Evolutionary conservation across 495 filamentous ascomycete species (phyloP), one percentile per base, ranked within the genome.

Genomic region (Neohortaea acidophila): DNA sequence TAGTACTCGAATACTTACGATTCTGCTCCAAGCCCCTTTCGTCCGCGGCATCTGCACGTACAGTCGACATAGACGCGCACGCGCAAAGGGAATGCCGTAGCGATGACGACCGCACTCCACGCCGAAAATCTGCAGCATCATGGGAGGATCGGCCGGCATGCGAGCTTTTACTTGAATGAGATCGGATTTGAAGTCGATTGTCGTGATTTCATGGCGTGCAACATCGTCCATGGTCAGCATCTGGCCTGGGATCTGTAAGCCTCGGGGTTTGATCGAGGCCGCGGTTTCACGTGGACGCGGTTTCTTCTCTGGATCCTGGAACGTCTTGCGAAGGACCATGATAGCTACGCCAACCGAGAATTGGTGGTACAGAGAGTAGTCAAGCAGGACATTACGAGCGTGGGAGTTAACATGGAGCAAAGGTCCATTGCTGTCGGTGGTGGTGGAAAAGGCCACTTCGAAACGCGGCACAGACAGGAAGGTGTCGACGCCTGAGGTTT

Each of bases 311-410:
- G 34, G 49, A 45, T 56, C 55, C 0, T 63, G 62, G 52, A 94
- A 81, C 4, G 84, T 81, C 41, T 77, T 74, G 37, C 69, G 67
- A 10, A 97, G 57, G 7, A 91, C 79, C 41, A 73, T 76, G 15
- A 68, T 57, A 20, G 91, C 91, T 33, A 96, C 70, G 9, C 79
- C 80, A 20, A 87, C 65, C n/a, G 84, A 77, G 51, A 94, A 96
- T 52, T 92, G 87, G 4, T 87, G 77, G 55, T 91, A 94, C 1
- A 99, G 67, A 3, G 91, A 96, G 52, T 94, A 96, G 22, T 92
- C 79, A 3, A 92, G 46, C 41, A 79, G 74, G 2, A 99, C 52
- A 6, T 77, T 80, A 52, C 77, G 80, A 21, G 86, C 64, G 28
- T 80, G 66, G 1, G 85, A 81, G 51, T 85, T 82, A 34, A 96